Evolutionary conservation across 2,329 filamentous ascomycete genomes (phyloP), one percentile per base, ranked within the genome.

Genomic region (Bipolaris victoriae): DNA sequence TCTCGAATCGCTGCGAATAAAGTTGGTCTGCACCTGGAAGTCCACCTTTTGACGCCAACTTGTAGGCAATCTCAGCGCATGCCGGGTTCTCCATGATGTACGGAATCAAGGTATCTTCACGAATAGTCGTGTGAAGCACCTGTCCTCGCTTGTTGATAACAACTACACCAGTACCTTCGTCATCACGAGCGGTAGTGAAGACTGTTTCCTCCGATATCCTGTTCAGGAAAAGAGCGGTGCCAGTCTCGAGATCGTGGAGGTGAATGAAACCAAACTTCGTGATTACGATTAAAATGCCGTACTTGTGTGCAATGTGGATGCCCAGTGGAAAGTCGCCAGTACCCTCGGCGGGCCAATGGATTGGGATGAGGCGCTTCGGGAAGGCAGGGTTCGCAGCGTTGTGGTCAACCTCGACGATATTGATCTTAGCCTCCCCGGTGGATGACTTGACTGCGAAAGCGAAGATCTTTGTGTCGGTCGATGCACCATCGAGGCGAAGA

Each of bases 181-280:
- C 85, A 76, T 99, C 95, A 35, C 88, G 82, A 45, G 91, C 90
- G 18, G 93, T 97, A 24, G 94, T 96, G 81, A 99, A 99, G 76
- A 99, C 98, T 24, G 95, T 99, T 76, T 99, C 95, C 82, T 92
- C 97, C 33, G 95, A 99, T 72, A 99, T 99, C 69, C 96, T 90
- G 84, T 99, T 99, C 92, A 99, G 96, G 86, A 97, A 99, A 75
- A 99, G 95, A 76, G 92, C 96, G 11, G 90, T 90, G 57, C 91
- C 96, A 7, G 91, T 95, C 82, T 99, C 96, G 55, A 99, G 87
- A 73, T 99, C 96, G 80, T 99, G 98, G 22, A 99, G 86, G 79
- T 99, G 95, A 70, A 99, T 98, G 80, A 98, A 99, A 51, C 95
- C 95, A 73, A 97, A 99, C 79, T 99, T 99, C 55, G 95, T 99